Evolutionary conservation across 164 flowering plant species (phyloP).

Genomic region (Umbellularia californica): DNA sequence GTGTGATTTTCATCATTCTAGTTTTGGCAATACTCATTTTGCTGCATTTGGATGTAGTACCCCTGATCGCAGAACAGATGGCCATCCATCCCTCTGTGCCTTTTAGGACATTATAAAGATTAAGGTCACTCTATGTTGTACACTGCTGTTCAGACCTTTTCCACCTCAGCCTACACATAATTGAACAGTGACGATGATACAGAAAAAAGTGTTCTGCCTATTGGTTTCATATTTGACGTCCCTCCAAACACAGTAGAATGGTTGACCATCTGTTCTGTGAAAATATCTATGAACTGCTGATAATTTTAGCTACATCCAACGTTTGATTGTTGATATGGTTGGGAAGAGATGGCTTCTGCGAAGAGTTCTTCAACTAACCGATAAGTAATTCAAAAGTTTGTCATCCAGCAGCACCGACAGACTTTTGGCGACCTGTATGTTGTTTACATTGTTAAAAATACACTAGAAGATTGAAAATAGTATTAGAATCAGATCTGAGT

Average conservation of each 20-base stretch:
- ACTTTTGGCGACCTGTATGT: neutral
- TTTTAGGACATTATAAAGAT: neutral
- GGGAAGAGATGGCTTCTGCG: neutral
- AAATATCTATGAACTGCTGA: neutral
- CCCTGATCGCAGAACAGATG: neutral
- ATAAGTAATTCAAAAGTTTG: neutral
- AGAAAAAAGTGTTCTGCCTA: too few relatives aligned
- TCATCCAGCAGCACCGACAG: too few relatives aligned
- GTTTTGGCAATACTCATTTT: neutral
- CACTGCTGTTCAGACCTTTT: neutral
- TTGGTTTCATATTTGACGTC: neutral
- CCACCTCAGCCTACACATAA: neutral
- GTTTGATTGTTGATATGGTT: neutral
- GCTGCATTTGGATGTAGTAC: neutral
- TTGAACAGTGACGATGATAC: neutral
- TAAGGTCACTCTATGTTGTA: neutral
- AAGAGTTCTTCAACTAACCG: neutral
- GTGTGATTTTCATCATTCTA: conserved; percentile 17
- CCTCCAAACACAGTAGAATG: neutral
- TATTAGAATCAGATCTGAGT: neutral
- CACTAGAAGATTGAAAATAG: neutral
- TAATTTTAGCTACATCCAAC: neutral
- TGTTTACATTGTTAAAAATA: neutral
- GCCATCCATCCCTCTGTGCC: neutral
- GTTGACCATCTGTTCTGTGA: neutral